These are phyloP conservation scores for Schizothecium vesticola DNA, from an alignment of 495 filamentous ascomycete species.

Conservation along the genomic window DNA sequence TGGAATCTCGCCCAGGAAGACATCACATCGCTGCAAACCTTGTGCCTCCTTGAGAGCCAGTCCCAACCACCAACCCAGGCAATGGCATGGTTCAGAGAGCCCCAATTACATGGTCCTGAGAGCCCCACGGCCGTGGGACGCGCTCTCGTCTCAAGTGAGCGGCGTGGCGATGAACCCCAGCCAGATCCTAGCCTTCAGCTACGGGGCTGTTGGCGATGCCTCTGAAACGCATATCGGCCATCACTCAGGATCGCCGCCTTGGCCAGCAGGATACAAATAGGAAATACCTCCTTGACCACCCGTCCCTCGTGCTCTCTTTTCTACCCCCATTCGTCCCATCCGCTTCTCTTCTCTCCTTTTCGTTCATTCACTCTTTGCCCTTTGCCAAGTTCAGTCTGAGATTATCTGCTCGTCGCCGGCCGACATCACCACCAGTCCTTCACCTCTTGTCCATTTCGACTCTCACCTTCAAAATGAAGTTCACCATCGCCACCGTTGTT, in stretches of 20 bases:
- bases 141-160: slow-evolving; percentile 14
- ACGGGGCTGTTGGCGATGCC: background rate
- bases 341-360: slow-evolving; percentile 21
- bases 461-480: slow-evolving; percentile 47
- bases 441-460: slow-evolving; percentile 13
- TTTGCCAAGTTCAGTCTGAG: background rate
- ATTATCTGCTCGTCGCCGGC: slow-evolving; percentile 24
- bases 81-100: background rate
- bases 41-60: background rate
- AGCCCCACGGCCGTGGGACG: background rate
- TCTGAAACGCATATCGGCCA: slow-evolving; percentile 25
- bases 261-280: slow-evolving; percentile 34
- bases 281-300: slow-evolving; percentile 15
- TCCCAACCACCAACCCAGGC: background rate
- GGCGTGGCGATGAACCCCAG: slow-evolving; percentile 6
- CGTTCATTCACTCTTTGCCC: slow-evolving; percentile 3
- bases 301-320: slow-evolving; percentile 13
- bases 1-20: background rate
- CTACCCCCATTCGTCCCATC: slow-evolving; percentile 13
- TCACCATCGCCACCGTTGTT: slow-evolving; percentile 40
- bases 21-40: background rate
- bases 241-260: slow-evolving; percentile 23
- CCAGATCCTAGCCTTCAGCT: background rate
- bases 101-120: background rate
- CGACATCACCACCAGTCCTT: slow-evolving; percentile 19